phyloP scores from a whole-genome alignment of 1,139 yeast genomes.

The Nakaseomyces nivariensis region DNA sequence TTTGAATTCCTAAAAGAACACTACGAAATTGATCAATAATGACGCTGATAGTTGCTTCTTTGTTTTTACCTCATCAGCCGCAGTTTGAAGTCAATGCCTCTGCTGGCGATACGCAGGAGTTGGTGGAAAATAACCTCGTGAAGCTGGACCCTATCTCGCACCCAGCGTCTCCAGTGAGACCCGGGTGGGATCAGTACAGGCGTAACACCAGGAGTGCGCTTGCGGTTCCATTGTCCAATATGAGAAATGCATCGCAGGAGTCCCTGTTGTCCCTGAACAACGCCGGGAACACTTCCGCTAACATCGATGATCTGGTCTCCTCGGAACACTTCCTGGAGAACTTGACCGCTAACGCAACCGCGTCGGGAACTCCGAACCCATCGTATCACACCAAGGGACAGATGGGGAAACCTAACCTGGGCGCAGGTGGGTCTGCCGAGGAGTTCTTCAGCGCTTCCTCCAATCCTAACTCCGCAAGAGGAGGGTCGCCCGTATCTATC shows the following conservation, averaged over 20 bases:
- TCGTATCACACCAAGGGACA: background rate
- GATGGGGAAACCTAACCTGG: constrained; percentile 3
- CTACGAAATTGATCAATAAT: constrained; percentile 6
- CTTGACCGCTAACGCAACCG: constrained; percentile 27
- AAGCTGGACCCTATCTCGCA: constrained; percentile 4
- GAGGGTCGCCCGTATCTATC: constrained; percentile 2
- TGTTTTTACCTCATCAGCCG: constrained; percentile 29
- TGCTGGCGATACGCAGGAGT: constrained; percentile 16
- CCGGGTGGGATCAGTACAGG: background rate
- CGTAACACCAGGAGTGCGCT: constrained; percentile 1
- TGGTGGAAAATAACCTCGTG: constrained; percentile 16
- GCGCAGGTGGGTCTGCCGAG: constrained; percentile 16
- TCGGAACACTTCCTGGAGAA: constrained; percentile 28
- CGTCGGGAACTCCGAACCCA: constrained; percentile 13
- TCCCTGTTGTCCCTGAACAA: constrained; percentile 6
- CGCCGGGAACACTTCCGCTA: constrained; percentile 5
- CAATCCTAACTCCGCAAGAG: constrained; percentile 6
- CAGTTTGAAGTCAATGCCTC: constrained; percentile 26
- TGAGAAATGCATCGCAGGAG: constrained; percentile 7
- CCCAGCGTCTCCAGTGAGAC: background rate
- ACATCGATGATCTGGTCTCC: constrained; percentile 13
- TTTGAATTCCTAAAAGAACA: background rate
- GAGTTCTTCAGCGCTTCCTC: constrained; percentile 13
- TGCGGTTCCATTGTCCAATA: background rate
- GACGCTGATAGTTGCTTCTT: constrained; percentile 28